Percentiles rank a stretch among this genome's conserved stretches.
These are phyloP conservation scores for Glarea lozoyensis DNA, from an alignment of 495 filamentous ascomycete genomes.

Conservation along the genomic window DNA sequence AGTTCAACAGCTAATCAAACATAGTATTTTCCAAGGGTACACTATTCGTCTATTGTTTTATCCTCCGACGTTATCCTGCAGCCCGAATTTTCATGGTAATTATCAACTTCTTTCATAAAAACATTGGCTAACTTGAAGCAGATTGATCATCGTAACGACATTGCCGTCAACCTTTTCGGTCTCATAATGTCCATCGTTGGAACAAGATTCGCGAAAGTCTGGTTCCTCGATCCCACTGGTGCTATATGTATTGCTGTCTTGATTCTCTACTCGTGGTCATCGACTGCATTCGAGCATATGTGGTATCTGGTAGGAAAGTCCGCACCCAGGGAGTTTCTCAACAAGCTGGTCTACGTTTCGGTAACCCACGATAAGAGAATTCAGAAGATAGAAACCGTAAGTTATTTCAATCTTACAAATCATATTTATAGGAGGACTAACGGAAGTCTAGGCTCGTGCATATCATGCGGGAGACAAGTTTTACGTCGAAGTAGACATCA, in stretches of 20 bases:
- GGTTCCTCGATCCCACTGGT: conserved; percentile 47
- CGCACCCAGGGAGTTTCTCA: conserved; percentile 43
- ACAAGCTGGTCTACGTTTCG: conserved; percentile 48
- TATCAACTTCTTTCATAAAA: not conserved
- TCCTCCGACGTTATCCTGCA: conserved; percentile 41
- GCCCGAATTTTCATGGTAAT: conserved; percentile 44
- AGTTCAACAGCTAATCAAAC: not conserved
- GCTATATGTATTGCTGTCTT: conserved; percentile 45
- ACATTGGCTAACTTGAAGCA: conserved; percentile 13
- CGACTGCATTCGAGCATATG: conserved; percentile 47
- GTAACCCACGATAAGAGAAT: conserved; percentile 44
- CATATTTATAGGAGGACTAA: conserved; percentile 9
- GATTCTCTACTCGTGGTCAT: conserved; percentile 45
- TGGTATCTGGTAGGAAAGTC: conserved; percentile 48
- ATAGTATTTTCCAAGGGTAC: conserved; percentile 37
- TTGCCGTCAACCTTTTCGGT: conserved; percentile 44
- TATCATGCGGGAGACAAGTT: conserved; percentile 48
- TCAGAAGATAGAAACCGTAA: conserved; percentile 43
- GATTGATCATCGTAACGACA: conserved; percentile 47
- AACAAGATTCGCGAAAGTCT: conserved; percentile 33
- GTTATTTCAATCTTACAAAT: conserved; percentile 7
- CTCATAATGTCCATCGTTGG: conserved; percentile 45
- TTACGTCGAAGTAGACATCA: conserved; percentile 49
- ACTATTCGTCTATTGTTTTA: conserved; percentile 43
- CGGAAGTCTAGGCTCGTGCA: conserved; percentile 31